Conservation (phyloP, 1,284 basidiomycete genomes). For the Fomes fomentarius region DNA sequence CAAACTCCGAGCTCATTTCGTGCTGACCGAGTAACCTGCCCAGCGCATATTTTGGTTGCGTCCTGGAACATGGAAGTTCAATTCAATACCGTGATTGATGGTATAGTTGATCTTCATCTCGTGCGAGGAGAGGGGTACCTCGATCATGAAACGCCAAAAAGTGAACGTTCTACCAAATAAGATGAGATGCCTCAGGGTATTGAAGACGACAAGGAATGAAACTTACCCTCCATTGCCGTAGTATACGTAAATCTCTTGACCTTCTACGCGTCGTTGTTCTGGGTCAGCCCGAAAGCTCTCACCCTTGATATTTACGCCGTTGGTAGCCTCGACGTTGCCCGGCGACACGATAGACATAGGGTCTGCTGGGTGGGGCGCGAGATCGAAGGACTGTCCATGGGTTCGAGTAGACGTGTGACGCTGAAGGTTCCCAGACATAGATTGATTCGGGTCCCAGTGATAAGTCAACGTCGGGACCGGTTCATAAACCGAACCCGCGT, state of each 20-base stretch:
- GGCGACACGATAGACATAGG: slow-evolving; percentile 40
- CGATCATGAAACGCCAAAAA: slow-evolving; percentile 94
- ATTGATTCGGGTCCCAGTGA: slow-evolving; percentile 69
- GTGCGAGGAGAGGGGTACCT: slow-evolving; percentile 72
- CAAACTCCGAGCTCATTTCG: not conserved
- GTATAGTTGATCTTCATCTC: slow-evolving; percentile 86
- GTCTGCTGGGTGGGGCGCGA: slow-evolving; percentile 74
- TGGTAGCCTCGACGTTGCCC: slow-evolving; percentile 21
- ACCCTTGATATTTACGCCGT: not conserved
- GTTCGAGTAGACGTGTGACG: slow-evolving; percentile 16
- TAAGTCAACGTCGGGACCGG: slow-evolving; percentile 79
- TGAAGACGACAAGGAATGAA: not conserved
- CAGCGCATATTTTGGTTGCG: slow-evolving; percentile 87
- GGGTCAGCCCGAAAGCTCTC: slow-evolving; percentile 32
- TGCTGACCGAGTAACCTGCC: slow-evolving; percentile 80
- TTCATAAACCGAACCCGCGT: slow-evolving; percentile 80
- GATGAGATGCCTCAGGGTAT: not conserved
- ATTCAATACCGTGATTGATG: slow-evolving; percentile 77
- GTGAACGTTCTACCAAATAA: slow-evolving; percentile 66
- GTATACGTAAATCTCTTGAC: slow-evolving; percentile 84
- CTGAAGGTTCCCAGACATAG: slow-evolving; percentile 20
- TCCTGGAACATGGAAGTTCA: slow-evolving; percentile 87
- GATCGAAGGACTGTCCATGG: slow-evolving; percentile 50
- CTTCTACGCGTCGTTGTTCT: slow-evolving; percentile 50
- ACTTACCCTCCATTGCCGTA: slow-evolving; percentile 64